A percentile compares a stretch with the other conserved stretches of the same genome.
phyloP scores from a whole-genome alignment of 106 monocot species.

The Chionographis japonica region DNA sequence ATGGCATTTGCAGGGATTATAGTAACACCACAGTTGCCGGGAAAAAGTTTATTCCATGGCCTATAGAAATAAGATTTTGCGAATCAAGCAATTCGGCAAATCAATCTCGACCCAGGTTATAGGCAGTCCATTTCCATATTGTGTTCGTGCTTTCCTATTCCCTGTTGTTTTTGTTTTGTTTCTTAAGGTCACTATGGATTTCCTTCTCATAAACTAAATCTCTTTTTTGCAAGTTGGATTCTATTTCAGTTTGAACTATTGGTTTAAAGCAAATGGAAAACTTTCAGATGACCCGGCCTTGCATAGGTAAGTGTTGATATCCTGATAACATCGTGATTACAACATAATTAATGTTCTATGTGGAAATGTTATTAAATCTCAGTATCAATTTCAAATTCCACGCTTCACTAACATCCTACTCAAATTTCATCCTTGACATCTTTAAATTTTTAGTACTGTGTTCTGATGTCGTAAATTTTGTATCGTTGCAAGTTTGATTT shows the following conservation, averaged over 20 bases:
- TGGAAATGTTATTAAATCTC: neutral
- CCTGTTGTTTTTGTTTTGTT: neutral
- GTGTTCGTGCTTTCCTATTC: neutral
- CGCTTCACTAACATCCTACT: no score
- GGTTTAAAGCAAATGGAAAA: slow-evolving; percentile 87
- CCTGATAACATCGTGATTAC: neutral
- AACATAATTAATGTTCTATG: neutral
- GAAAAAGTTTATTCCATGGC: slow-evolving; percentile 72
- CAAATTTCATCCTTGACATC: no score
- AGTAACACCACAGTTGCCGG: slow-evolving; percentile 49
- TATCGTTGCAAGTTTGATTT: no score
- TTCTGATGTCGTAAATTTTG: no score
- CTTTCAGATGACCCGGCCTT: slow-evolving; percentile 92
- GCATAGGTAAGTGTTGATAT: slow-evolving; percentile 55
- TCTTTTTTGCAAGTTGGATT: neutral
- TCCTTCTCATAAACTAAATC: neutral
- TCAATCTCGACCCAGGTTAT: slow-evolving; percentile 53
- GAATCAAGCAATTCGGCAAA: slow-evolving; percentile 18
- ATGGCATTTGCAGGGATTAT: slow-evolving; percentile 36
- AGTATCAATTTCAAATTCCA: neutral
- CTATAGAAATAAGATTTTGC: slow-evolving; percentile 82
- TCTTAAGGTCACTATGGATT: neutral
- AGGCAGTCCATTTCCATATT: neutral
- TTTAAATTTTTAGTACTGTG: no score
- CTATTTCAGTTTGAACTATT: slow-evolving; percentile 62